A percentile compares a stretch with the other conserved stretches of the same genome.
These are phyloP conservation scores for Hyparrhenia diplandra DNA, from an alignment of 176 grass and related monocot genomes.

Conservation along the genomic window DNA sequence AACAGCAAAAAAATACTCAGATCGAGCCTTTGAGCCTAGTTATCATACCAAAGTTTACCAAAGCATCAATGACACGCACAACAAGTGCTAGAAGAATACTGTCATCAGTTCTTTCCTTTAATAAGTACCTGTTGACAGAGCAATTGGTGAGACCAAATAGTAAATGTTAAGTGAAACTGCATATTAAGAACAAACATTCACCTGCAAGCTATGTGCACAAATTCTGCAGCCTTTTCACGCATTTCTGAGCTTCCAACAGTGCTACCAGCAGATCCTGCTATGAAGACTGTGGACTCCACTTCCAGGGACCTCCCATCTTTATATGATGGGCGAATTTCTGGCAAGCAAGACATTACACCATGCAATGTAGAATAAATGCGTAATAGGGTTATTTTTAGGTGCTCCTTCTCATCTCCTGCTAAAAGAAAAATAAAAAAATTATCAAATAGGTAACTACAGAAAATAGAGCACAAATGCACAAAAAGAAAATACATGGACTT, in stretches of 20 bases:
- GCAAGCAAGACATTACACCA: slow-evolving; percentile 97
- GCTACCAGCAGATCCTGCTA: slow-evolving; percentile 77
- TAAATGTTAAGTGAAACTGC: slow-evolving; percentile 13
- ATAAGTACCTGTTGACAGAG: slow-evolving; percentile 67
- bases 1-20: slow-evolving; percentile 27
- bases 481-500: background rate
- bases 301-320: slow-evolving; percentile 56
- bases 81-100: slow-evolving; percentile 89
- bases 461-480: background rate
- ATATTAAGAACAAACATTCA: slow-evolving; percentile 31
- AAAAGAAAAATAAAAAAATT: slow-evolving; percentile 23
- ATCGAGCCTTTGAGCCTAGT: slow-evolving; percentile 2
- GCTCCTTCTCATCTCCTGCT: slow-evolving; percentile 87
- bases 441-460: slow-evolving; percentile 13
- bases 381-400: slow-evolving; percentile 86
- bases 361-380: slow-evolving; percentile 86
- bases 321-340: slow-evolving; percentile 77
- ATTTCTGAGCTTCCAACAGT: slow-evolving; percentile 84
- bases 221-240: slow-evolving; percentile 84
- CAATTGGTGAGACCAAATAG: slow-evolving; percentile 26
- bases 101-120: slow-evolving; percentile 90
- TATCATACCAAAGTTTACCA: slow-evolving; percentile 86
- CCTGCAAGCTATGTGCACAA: slow-evolving; percentile 84
- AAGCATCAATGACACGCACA: slow-evolving; percentile 90
- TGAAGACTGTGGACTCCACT: slow-evolving; percentile 51